Conservation (phyloP, 768 basidiomycete genomes). For the Clitopilus hobsonii region DNA sequence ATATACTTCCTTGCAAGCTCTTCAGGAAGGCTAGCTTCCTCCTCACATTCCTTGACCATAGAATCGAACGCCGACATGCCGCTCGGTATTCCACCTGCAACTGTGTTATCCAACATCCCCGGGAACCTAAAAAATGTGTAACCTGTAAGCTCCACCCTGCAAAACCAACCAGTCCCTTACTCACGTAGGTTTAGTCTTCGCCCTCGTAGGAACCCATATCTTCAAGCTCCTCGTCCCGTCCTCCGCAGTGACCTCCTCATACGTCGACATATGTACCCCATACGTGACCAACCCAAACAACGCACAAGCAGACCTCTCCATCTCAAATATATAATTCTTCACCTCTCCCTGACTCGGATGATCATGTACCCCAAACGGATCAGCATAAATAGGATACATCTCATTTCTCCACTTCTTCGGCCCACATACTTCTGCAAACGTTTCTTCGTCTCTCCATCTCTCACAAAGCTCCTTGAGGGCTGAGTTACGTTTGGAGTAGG, state of each 20-base stretch:
- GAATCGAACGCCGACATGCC: slow-evolving; percentile 70
- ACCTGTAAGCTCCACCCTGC: background rate
- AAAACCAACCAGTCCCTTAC: slow-evolving; percentile 20
- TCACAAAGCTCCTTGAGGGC: slow-evolving; percentile 66
- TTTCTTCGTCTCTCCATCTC: slow-evolving; percentile 65
- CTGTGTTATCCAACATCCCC: slow-evolving; percentile 83
- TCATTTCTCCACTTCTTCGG: slow-evolving; percentile 83
- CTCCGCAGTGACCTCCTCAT: slow-evolving; percentile 33
- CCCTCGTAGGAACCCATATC: slow-evolving; percentile 87
- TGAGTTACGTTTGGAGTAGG: slow-evolving; percentile 52
- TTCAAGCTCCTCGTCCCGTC: slow-evolving; percentile 37
- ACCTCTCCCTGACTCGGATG: slow-evolving; percentile 28
- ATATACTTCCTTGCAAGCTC: slow-evolving; percentile 56
- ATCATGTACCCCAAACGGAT: slow-evolving; percentile 61
- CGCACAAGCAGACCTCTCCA: slow-evolving; percentile 87
- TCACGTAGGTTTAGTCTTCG: slow-evolving; percentile 85
- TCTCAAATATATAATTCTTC: slow-evolving; percentile 72
- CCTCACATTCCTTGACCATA: slow-evolving; percentile 87
- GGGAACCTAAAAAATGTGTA: slow-evolving; percentile 55
- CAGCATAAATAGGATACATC: slow-evolving; percentile 70
- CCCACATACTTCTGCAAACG: slow-evolving; percentile 64
- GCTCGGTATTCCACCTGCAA: slow-evolving; percentile 87
- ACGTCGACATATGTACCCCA: slow-evolving; percentile 88
- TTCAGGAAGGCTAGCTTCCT: slow-evolving; percentile 83
- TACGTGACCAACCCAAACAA: slow-evolving; percentile 89